These are phyloP conservation scores for Aspergillus texensis DNA, from an alignment of 2,329 filamentous ascomycete species.

Conservation along the genomic window DNA sequence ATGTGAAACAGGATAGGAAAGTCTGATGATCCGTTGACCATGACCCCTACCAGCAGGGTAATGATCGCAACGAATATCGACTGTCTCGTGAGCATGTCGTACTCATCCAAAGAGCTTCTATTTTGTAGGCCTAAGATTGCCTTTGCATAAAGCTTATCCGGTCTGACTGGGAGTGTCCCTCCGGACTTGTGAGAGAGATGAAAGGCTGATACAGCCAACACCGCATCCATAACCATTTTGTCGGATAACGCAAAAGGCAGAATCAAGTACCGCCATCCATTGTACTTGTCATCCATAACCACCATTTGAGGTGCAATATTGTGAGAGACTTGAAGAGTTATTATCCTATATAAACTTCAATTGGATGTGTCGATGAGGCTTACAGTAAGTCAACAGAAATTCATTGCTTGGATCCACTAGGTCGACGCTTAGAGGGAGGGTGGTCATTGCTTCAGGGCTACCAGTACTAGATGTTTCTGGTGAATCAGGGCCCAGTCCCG, in stretches of 20 bases:
- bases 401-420: not conserved
- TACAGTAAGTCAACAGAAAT: conserved; percentile 4
- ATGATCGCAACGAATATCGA: conserved; percentile 17
- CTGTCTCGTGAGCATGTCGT: not conserved
- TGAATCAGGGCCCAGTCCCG: not conserved
- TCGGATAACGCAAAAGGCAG: conserved; percentile 17
- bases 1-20: conserved; percentile 20
- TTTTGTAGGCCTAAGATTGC: conserved; percentile 6
- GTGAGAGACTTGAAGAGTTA: conserved; percentile 15
- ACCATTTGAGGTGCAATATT: conserved; percentile 20
- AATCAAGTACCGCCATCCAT: conserved; percentile 19
- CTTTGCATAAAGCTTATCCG: conserved; percentile 2
- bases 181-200: conserved; percentile 9
- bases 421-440: not conserved
- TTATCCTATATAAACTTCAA: not conserved
- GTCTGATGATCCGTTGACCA: conserved; percentile 18
- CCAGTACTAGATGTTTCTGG: not conserved
- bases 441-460: not conserved
- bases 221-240: conserved; percentile 14
- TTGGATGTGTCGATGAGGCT: not conserved
- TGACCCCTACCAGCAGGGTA: conserved; percentile 17
- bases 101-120: not conserved
- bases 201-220: conserved; percentile 15
- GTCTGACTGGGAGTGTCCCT: not conserved
- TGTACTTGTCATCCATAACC: conserved; percentile 16